Evolutionary conservation across 1,284 basidiomycete species (phyloP).

Genomic region (Phlebopus sp.): DNA sequence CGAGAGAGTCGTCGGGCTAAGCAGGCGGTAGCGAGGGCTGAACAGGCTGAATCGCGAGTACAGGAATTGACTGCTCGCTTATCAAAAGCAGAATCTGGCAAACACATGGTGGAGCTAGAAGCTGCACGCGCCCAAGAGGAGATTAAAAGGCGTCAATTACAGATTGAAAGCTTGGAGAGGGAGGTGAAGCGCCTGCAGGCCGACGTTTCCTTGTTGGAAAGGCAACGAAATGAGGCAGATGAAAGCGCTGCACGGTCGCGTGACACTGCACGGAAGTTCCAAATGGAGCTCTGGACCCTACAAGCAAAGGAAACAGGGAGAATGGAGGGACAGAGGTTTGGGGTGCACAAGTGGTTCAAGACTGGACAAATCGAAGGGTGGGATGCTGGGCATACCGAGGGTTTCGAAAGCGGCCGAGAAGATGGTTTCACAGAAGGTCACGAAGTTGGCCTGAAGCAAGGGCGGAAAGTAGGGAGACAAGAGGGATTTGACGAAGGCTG

Average conservation of each 20-base stretch:
- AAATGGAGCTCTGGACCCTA: conserved; percentile 45
- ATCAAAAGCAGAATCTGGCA: conserved; percentile 44
- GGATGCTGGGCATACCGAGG: conserved; percentile 40
- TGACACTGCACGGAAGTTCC: conserved; percentile 45
- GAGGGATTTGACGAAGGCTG: conserved; percentile 41
- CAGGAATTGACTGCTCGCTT: conserved; percentile 41
- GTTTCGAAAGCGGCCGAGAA: conserved; percentile 44
- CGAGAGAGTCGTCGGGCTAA: conserved; percentile 54
- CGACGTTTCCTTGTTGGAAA: conserved; percentile 42
- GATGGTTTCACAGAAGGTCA: conserved; percentile 46
- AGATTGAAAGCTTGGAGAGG: conserved; percentile 47
- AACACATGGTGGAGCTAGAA: conserved; percentile 46
- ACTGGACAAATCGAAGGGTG: conserved; percentile 44
- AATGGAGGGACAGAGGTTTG: conserved; percentile 40
- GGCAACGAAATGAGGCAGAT: conserved; percentile 48
- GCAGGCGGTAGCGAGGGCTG: conserved; percentile 49
- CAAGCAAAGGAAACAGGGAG: conserved; percentile 46
- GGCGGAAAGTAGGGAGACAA: conserved; percentile 42
- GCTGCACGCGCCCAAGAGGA: conserved; percentile 47
- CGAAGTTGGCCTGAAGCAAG: conserved; percentile 41
- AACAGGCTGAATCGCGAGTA: conserved; percentile 49
- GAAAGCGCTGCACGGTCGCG: conserved; percentile 45
- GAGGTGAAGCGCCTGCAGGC: conserved; percentile 44
- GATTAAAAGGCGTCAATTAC: conserved; percentile 44
- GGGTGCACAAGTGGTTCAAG: conserved; percentile 38